Base-by-base conservation (phyloP, 2,329 filamentous ascomycete species). In the Ceratocystis huliohia region DNA sequence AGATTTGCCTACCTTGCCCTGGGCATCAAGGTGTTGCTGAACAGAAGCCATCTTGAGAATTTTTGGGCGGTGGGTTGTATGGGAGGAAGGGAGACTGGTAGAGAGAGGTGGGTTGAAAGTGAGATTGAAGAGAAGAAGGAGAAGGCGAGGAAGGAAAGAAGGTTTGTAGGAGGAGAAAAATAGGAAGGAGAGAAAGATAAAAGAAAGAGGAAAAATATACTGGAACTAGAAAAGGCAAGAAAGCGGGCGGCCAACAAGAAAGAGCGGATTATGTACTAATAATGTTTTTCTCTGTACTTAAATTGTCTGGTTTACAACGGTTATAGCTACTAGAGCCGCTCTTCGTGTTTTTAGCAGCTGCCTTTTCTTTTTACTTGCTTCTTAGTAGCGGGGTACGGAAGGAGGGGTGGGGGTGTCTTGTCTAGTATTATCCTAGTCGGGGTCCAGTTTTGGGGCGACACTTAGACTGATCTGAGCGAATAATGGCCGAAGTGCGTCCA, bases 21-120 rank as follows among this genome's bases (percentile, higher is more conserved):
- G 87, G 74, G 88, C 85, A 75, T 85, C 84, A 76, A 96, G 86
- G 79, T 96, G 91, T 77, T 95, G 89, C 76, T 94, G 84, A 76
- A 91, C 88, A 75, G 86, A 78, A 72, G 80, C 78, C 79, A 84
- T 82, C 74, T 74, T 75, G 75, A 56, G 22, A 20, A 61, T 33
- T 25, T 28, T 41, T 41, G 6, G 50, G 50, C 50, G 22, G 25
- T 56, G 50, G 50, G 7, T 20, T 48, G 30, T 46, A 30, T 59
- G 37, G 63, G 61, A 30, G 63, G 33, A 48, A 65, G 48, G 68
- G 53, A 7, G 57, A 46, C 28, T 28, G 10, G 44, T 64, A 64
- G 33, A 48, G 50, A 45, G 15, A 33, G 62, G 37, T 61, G 62
- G 61, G 62, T 41, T 41, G 37, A 41, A 41, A 41, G 37, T 13